Evolutionary conservation across 441 rosid species (phyloP), one percentile per base, ranked within the genome.

Genomic region (Populus hybrid): DNA sequence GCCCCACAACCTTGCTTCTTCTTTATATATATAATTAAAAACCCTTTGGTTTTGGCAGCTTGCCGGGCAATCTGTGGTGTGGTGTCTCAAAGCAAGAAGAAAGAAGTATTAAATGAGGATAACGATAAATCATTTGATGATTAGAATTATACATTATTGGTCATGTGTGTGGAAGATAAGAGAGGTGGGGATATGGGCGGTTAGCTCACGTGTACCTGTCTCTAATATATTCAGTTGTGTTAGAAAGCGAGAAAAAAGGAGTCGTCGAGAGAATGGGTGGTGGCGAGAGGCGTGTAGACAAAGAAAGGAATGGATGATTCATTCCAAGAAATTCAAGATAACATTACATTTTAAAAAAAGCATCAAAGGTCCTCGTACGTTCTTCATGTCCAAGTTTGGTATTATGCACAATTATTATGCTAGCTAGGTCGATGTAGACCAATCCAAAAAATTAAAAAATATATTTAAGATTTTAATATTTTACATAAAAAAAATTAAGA

Each of bases 191-290:
- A 75, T 68, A 75, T 74, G 81, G 86, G 91, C 88, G 90, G 97
- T 90, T 94, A 85, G 91, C 87, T 94, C 95, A 92, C 95, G 95
- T 94, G 94, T 84, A 85, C 79, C 78, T 88, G 86, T 89, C 85
- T 84, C 83, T 74, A 79, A 73, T 66, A 26, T 81, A 85, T 84
- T 82, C 80, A 75, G 81, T 82, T 88, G 85, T 68, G 73, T 74
- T 84, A 54, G 21, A 80, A 74, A 30, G 38, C 16, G 69, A 70
- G 32, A 35, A 61, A 61, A 73, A 28, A 5, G 36, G 59, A 77
- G 69, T 40, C 24, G 70, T 70, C 67, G 77, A 78, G 74, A 32
- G 46, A 35, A 77, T 76, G 83, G 81, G 87, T 24, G 77, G 81
- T 61, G 77, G 81, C 54, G 82, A 81, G 87, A 81, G 75, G 76